phyloP scores from a whole-genome alignment of 2,329 filamentous ascomycete species.

The Fusarium virguliforme region DNA sequence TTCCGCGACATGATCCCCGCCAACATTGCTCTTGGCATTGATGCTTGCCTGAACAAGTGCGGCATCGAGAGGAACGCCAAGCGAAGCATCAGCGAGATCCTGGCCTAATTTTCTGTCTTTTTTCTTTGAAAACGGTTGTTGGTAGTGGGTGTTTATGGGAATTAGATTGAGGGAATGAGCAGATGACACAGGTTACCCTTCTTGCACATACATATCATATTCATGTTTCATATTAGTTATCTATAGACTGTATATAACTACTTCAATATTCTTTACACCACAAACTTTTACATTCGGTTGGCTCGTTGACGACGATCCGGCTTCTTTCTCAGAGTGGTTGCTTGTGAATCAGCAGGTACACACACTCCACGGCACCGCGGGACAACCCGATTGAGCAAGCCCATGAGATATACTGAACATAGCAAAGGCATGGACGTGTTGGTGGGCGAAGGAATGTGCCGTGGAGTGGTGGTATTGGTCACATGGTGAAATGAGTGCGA shows the following conservation, averaged over 20 bases:
- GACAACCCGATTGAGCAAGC: neutral
- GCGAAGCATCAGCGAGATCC: constrained; percentile 34
- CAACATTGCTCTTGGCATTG: constrained; percentile 67
- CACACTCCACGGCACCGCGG: neutral
- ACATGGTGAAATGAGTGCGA: neutral
- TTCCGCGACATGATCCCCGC: constrained; percentile 62
- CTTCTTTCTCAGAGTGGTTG: neutral
- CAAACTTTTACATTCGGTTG: neutral
- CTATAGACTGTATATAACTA: constrained; percentile 6
- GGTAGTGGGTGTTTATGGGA: neutral
- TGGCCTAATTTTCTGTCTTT: neutral
- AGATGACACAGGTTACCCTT: neutral
- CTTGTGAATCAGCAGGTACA: neutral
- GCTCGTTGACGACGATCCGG: neutral
- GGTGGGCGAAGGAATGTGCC: no score
- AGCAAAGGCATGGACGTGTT: neutral
- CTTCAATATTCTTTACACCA: no score
- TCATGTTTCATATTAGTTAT: neutral
- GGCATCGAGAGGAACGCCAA: constrained; percentile 58
- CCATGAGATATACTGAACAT: no score
- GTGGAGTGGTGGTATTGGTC: neutral
- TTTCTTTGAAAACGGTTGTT: neutral
- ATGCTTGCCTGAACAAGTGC: constrained; percentile 67
- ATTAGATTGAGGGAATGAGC: neutral
- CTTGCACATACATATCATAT: constrained; percentile 9